Percentiles rank a stretch among this genome's conserved stretches.
phyloP scores from a whole-genome alignment of 768 basidiomycete genomes.

The Naganishia friedmannii region DNA sequence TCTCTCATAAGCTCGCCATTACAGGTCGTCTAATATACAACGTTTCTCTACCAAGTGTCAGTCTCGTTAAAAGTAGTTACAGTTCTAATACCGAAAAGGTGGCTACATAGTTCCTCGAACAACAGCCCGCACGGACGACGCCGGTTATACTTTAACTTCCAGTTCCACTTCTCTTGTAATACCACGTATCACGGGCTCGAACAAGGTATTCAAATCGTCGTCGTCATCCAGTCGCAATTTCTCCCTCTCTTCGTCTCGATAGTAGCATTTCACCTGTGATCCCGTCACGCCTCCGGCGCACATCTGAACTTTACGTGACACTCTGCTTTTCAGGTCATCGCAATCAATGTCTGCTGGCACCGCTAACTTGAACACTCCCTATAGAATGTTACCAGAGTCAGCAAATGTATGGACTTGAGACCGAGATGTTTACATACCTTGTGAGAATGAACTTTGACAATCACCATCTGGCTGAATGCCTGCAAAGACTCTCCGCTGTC shows the following conservation, averaged over 20 bases:
- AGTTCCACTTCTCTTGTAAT: constrained; percentile 30
- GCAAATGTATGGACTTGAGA: not conserved
- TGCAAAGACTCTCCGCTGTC: constrained; percentile 16
- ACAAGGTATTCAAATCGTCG: constrained; percentile 30
- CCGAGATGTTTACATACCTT: constrained; percentile 47
- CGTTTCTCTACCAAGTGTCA: not conserved
- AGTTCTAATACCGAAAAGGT: constrained; percentile 4
- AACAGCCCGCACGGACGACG: not conserved
- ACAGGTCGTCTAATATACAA: constrained; percentile 5
- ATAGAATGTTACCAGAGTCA: not conserved
- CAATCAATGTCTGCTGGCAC: constrained; percentile 76
- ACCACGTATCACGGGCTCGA: constrained; percentile 31
- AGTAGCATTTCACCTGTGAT: constrained; percentile 31
- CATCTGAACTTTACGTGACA: constrained; percentile 85
- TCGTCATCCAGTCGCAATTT: constrained; percentile 27
- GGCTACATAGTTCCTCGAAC: constrained; percentile 6
- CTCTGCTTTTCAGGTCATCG: constrained; percentile 78
- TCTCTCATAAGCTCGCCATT: not conserved
- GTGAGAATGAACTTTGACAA: constrained; percentile 90
- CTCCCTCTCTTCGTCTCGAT: constrained; percentile 33
- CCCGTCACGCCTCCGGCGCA: constrained; percentile 62
- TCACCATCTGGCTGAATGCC: constrained; percentile 58
- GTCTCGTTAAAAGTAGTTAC: constrained; percentile 7
- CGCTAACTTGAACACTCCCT: constrained; percentile 92
- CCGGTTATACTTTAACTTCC: constrained; percentile 28